A percentile compares a stretch with the other conserved stretches of the same genome.
Evolutionary conservation across 441 rosid species (phyloP).

Genomic region (Cnidoscolus chayamansa): DNA sequence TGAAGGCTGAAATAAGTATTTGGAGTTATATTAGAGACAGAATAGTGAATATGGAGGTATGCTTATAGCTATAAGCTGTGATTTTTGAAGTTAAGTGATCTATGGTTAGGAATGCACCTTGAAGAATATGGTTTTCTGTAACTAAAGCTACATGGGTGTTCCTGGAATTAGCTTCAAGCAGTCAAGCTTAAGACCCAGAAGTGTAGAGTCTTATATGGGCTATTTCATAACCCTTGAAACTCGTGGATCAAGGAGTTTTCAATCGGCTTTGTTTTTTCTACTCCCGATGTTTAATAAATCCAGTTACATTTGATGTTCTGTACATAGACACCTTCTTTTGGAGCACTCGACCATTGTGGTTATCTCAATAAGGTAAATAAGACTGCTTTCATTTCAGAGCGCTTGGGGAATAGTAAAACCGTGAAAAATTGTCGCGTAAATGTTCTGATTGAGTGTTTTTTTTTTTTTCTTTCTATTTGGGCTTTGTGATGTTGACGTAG

Average conservation of each 20-base stretch:
- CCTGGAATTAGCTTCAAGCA: not conserved
- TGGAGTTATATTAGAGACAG: not conserved
- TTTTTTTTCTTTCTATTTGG: not conserved
- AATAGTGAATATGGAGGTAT: slow-evolving; percentile 3
- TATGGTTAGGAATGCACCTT: slow-evolving; percentile 10
- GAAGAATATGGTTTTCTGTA: not conserved
- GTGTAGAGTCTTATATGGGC: not conserved
- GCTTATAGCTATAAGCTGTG: slow-evolving; percentile 8
- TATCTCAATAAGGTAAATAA: not conserved
- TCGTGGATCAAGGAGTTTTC: not conserved
- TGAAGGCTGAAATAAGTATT: not conserved
- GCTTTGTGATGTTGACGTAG: not conserved
- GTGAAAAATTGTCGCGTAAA: not conserved
- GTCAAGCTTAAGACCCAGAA: slow-evolving; percentile 1
- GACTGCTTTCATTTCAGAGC: not conserved
- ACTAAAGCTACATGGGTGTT: slow-evolving; percentile 1
- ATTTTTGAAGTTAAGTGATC: slow-evolving; percentile 3
- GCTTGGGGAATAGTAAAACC: not conserved
- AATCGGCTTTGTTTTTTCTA: not conserved
- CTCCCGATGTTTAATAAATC: not conserved
- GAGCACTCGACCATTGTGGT: not conserved
- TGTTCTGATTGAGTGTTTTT: not conserved
- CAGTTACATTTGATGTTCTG: not conserved
- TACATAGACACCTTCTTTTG: not conserved
- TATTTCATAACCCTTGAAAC: slow-evolving; percentile 5